phyloP scores from a whole-genome alignment of 306 rosid species.

The Canavalia gladiata region DNA sequence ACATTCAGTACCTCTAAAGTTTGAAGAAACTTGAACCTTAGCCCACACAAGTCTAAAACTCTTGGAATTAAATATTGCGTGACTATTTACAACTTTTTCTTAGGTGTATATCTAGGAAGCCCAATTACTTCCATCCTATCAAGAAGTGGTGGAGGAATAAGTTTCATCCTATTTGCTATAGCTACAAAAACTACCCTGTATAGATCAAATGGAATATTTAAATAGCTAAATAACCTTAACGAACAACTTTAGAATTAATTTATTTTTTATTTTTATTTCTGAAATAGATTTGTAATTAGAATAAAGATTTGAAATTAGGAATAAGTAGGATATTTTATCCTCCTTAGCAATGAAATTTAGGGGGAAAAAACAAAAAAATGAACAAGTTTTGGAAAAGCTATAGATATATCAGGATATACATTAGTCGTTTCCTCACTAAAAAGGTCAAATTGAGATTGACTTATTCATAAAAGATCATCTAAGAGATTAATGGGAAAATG shows the following conservation, averaged over 20 bases:
- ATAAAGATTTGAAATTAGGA: neutral
- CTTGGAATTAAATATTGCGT: conserved; percentile 93
- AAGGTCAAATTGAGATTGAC: neutral
- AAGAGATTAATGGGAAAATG: conserved; percentile 15
- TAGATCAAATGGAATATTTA: conserved; percentile 97
- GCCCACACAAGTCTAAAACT: conserved; percentile 94
- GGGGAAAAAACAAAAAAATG: conserved; percentile 2
- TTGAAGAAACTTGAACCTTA: conserved; percentile 85
- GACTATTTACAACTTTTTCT: conserved; percentile 95
- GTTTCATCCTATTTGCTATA: conserved; percentile 94
- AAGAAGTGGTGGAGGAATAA: conserved; percentile 90
- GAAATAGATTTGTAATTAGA: conserved; percentile 20
- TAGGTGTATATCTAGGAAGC: conserved; percentile 97
- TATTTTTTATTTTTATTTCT: neutral
- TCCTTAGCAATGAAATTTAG: neutral
- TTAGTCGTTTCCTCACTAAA: neutral
- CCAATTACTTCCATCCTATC: conserved; percentile 99
- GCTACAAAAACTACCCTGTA: conserved; percentile 95
- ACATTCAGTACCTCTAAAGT: conserved; percentile 81
- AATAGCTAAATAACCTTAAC: conserved; percentile 83
- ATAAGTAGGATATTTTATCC: conserved; percentile 27
- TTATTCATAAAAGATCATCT: conserved; percentile 36
- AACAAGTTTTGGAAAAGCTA: conserved; percentile 1
- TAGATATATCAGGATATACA: conserved; percentile 12
- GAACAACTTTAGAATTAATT: conserved; percentile 49